Conservation (phyloP, 257 asterid genomes). For the Solanum dulcamara region DNA sequence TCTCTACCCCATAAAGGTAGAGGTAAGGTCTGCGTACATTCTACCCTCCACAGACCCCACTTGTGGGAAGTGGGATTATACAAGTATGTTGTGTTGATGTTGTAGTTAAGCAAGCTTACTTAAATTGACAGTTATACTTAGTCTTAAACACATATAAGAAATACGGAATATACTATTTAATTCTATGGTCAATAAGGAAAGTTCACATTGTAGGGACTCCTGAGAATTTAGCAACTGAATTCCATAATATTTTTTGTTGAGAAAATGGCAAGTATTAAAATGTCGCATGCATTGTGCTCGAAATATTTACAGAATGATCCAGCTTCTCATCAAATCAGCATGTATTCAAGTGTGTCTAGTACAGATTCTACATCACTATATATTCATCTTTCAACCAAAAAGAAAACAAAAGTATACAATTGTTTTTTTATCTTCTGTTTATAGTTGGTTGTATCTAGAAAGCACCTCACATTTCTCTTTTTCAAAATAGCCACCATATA, state of each 20-base stretch:
- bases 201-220: neutral
- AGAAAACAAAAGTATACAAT: neutral
- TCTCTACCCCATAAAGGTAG: neutral
- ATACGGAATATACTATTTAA: neutral
- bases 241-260: neutral
- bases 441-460: neutral
- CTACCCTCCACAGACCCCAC: neutral
- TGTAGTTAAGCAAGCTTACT: too few species aligned
- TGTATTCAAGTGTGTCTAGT: neutral
- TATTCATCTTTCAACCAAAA: neutral
- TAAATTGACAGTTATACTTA: neutral
- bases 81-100: too few species aligned
- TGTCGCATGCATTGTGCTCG: neutral
- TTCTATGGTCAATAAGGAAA: neutral
- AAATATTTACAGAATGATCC: neutral
- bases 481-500: neutral
- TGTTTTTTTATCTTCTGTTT: neutral
- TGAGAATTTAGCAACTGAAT: neutral
- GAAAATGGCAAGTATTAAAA: neutral
- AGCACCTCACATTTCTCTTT: neutral
- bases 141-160: neutral
- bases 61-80: neutral
- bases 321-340: neutral
- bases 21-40: neutral
- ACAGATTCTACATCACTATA: neutral